These are phyloP conservation scores for Cerrena zonata DNA, from an alignment of 1,284 basidiomycete species.

Conservation along the genomic window DNA sequence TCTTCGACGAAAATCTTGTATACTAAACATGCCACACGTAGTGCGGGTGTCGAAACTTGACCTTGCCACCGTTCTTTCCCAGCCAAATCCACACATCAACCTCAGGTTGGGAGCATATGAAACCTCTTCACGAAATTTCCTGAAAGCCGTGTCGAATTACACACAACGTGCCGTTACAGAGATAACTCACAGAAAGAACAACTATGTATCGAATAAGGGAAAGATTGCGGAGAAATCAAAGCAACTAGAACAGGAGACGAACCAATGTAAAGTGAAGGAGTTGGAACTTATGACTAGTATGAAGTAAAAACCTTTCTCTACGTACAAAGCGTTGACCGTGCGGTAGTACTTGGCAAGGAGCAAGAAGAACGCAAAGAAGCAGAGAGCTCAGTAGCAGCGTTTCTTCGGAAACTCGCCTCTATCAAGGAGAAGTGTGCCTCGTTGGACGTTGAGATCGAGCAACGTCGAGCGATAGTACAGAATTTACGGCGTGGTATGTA, in stretches of 20 bases:
- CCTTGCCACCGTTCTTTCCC: conserved; percentile 49
- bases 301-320: conserved; percentile 13
- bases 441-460: conserved; percentile 65
- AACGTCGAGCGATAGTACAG: conserved; percentile 51
- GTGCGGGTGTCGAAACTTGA: conserved; percentile 58
- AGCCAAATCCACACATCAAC: conserved; percentile 58
- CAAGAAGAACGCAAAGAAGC: conserved; percentile 65
- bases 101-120: conserved; percentile 59
- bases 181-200: conserved; percentile 55
- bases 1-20: neutral
- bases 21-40: conserved; percentile 20
- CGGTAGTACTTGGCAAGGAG: conserved; percentile 59
- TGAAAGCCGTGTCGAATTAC: conserved; percentile 62
- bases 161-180: conserved; percentile 58
- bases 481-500: conserved; percentile 59
- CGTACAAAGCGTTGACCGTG: neutral
- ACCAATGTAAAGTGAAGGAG: conserved; percentile 65
- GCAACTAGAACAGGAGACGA: conserved; percentile 58
- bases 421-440: conserved; percentile 53
- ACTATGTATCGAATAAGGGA: conserved; percentile 55
- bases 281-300: conserved; percentile 65
- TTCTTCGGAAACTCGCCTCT: conserved; percentile 57
- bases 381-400: conserved; percentile 53
- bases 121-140: conserved; percentile 59
- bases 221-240: conserved; percentile 50